phyloP scores from a whole-genome alignment of 1,284 basidiomycete species.

The Fomitopsis betulina region DNA sequence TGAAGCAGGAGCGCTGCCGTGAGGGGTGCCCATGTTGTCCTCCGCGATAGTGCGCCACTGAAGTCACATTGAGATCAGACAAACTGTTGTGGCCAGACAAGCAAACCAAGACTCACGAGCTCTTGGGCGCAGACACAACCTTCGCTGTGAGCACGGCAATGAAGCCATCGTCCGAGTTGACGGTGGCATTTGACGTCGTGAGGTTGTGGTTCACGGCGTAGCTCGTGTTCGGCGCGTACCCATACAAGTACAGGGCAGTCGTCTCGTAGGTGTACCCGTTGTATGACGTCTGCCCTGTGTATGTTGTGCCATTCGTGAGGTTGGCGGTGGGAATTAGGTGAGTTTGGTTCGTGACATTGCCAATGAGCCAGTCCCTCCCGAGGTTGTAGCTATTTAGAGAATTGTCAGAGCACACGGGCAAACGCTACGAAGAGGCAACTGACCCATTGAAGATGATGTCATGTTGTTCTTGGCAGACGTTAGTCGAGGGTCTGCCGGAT shows the following conservation, averaged over 20 bases:
- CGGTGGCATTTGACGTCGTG: conserved; percentile 53
- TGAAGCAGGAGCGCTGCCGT: not conserved
- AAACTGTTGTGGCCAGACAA: not conserved
- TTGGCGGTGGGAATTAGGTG: conserved; percentile 46
- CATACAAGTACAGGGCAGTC: conserved; percentile 60
- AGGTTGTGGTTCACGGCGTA: conserved; percentile 75
- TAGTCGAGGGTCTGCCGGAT: not conserved
- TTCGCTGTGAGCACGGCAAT: conserved; percentile 80
- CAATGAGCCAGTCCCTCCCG: conserved; percentile 77
- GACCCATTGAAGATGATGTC: conserved; percentile 56
- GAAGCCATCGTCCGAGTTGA: conserved; percentile 77
- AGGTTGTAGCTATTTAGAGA: conserved; percentile 44
- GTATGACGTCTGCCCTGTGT: conserved; percentile 49
- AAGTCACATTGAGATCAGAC: not conserved
- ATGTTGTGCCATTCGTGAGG: conserved; percentile 58
- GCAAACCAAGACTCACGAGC: conserved; percentile 13
- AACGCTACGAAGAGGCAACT: conserved; percentile 11
- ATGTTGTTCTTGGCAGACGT: conserved; percentile 34
- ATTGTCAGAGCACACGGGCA: not conserved
- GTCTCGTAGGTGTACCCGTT: conserved; percentile 70
- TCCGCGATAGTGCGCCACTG: conserved; percentile 3
- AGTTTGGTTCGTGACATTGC: conserved; percentile 63
- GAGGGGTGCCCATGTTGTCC: not conserved
- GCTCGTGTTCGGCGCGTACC: conserved; percentile 65
- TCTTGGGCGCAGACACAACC: conserved; percentile 44